Base-by-base conservation (phyloP, 164 flowering plant genomes). In the Hamamelis virginiana region DNA sequence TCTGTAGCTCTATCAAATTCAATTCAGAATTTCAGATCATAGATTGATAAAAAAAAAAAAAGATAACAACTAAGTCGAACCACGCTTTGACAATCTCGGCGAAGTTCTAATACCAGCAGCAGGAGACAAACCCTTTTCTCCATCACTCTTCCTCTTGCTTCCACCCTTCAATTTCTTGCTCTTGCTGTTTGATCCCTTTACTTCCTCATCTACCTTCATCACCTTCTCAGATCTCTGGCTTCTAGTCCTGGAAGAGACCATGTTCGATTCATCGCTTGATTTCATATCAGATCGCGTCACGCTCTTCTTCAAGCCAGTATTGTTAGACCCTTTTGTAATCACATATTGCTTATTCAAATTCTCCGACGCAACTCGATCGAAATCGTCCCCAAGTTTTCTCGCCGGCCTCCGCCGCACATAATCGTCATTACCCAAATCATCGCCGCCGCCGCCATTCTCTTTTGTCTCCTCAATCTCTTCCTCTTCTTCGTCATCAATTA, bases 361-460 rank as follows among this genome's bases (percentile, higher is more conserved):
- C 59, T 69, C 73, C 43, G 64, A 15, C 13, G 85, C 90, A 18
- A 81, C 85, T 50, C 57, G 45, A 46, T 83, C 84, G 45, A 87
- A 79, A 28, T 82, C 87, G 44, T 80, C 83, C 18, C 65, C 80
- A 15, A 86, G 73, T 56, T 82, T 86, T 80, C 88, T 83, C 60
- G 59, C 88, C 18, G 69, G 45, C 48, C 79, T 77, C 51, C 59
- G 67, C 56, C 51, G 67, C n/a, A n/a, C 64, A 22, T 13, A 4
- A 13, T 14, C 47, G 44, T 18, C 65, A 27, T 16, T 26, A 5
- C 44, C 45, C 61, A 8, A 60, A 0, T 46, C 69, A 15, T 47
- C 60, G n/a, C 22, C 48, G 5, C 64, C 71, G 5, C 14, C 69
- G 33, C 28, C 63, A n/a, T 56, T 57, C 68, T 27, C n/a, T 2